A percentile compares a stretch with the other conserved stretches of the same genome.
Conservation (phyloP, 371 early-diverging fungal genomes). For the Syncephalastrum sp. region DNA sequence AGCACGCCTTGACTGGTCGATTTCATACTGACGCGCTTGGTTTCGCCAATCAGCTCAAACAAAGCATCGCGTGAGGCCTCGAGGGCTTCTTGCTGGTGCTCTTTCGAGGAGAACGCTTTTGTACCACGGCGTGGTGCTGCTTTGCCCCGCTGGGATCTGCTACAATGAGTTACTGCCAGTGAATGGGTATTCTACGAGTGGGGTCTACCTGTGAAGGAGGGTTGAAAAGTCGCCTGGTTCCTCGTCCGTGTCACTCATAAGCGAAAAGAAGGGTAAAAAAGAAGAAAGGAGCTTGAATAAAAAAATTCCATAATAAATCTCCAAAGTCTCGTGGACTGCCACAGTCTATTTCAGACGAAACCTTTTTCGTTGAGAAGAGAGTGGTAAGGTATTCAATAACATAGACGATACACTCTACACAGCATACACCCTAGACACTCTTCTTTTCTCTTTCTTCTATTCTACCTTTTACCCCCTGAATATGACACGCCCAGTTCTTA, state of each 20-base stretch:
- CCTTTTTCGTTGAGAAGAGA: no score
- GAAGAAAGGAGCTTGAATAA: no score
- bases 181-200: not conserved
- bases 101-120: slow-evolving; percentile 15
- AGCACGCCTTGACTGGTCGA: slow-evolving; percentile 10
- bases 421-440: not conserved
- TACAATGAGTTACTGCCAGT: not conserved
- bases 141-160: not conserved
- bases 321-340: no score
- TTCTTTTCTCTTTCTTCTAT: slow-evolving; percentile 3
- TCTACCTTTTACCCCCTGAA: not conserved
- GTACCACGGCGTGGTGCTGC: not conserved
- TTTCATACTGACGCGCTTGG: slow-evolving; percentile 2
- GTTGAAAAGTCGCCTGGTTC: slow-evolving; percentile 24
- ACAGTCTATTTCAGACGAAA: no score
- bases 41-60: slow-evolving; percentile 16
- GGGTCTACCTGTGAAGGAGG: slow-evolving; percentile 4
- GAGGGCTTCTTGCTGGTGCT: slow-evolving; percentile 8
- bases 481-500: not conserved
- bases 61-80: slow-evolving; percentile 24
- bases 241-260: slow-evolving; percentile 28
- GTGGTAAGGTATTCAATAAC: no score
- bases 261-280: no score
- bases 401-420: no score
- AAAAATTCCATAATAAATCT: no score